A percentile compares a stretch with the other conserved stretches of the same genome.
Conservation (phyloP, 495 filamentous ascomycete genomes). For the Echria macrotheca region DNA sequence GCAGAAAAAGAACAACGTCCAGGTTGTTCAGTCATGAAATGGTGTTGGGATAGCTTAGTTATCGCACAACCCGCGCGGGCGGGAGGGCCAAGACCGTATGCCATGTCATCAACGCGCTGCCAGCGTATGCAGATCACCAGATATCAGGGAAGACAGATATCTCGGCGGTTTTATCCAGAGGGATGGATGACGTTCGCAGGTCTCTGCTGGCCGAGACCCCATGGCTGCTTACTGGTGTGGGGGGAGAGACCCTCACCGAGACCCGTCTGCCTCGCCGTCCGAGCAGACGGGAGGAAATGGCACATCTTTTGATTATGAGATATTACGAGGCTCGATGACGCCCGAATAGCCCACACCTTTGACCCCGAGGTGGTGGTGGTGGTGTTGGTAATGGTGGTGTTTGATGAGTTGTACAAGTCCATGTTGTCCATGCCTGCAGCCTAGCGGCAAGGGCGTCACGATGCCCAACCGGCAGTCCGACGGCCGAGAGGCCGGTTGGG, state of each 20-base stretch:
- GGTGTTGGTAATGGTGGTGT: conserved; percentile 24
- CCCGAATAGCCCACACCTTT: neutral
- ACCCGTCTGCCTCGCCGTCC: neutral
- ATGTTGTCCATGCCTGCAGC: conserved; percentile 32
- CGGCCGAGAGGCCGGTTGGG: conserved; percentile 23
- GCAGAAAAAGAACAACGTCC: conserved; percentile 98
- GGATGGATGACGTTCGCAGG: conserved; percentile 1
- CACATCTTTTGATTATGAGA: too few relatives aligned
- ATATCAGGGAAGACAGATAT: conserved; percentile 4
- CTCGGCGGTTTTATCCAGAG: neutral
- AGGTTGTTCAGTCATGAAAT: conserved; percentile 72
- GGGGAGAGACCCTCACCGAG: conserved; percentile 5
- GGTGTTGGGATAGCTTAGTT: too few relatives aligned
- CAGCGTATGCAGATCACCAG: conserved; percentile 1
- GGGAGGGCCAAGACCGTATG: conserved; percentile 6
- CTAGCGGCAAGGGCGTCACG: conserved; percentile 41
- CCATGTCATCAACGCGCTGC: conserved; percentile 18
- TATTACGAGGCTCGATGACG: conserved; percentile 3
- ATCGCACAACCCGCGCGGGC: neutral
- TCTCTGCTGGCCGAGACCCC: neutral
- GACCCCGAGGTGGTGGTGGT: too few relatives aligned
- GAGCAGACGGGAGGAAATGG: conserved; percentile 7
- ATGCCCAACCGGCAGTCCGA: conserved; percentile 41
- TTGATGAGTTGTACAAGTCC: conserved; percentile 48
- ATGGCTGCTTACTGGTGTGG: neutral